Conservation (phyloP, 129 eudicot genomes). For the Logfia minima region DNA sequence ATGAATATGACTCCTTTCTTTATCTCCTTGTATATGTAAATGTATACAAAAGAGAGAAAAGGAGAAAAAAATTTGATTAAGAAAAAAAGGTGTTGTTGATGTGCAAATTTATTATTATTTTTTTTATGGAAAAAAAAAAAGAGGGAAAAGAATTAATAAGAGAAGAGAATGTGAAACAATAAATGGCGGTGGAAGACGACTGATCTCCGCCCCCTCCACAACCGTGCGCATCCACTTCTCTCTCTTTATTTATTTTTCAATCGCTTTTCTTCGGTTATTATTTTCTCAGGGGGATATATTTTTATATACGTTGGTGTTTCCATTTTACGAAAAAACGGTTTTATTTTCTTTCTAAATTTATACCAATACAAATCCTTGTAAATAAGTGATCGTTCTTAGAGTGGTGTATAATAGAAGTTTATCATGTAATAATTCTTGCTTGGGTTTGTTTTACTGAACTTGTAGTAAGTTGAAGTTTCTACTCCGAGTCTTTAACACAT, state of each 20-base stretch:
- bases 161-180: background rate
- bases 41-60: background rate
- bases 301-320: conserved; percentile 13
- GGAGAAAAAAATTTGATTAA: background rate
- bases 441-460: too few species aligned
- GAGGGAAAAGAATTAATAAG: conserved; percentile 37
- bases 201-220: conserved; percentile 43
- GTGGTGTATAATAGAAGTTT: background rate
- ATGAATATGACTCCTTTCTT: conserved; percentile 7
- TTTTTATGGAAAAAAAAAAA: background rate
- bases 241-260: background rate
- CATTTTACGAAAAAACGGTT: background rate
- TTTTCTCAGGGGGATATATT: background rate
- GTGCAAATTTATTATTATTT: background rate
- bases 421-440: too few species aligned
- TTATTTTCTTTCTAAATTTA: background rate
- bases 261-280: conserved; percentile 6
- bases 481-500: too few species aligned
- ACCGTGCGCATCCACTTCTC: conserved; percentile 30
- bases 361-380: background rate
- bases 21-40: conserved; percentile 1
- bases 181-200: conserved; percentile 48
- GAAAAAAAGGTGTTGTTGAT: too few species aligned
- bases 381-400: conserved; percentile 4
- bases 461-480: too few species aligned